Base-by-base conservation (phyloP, 805 yeast genomes). In the Nakazawaea laoshanensis region DNA sequence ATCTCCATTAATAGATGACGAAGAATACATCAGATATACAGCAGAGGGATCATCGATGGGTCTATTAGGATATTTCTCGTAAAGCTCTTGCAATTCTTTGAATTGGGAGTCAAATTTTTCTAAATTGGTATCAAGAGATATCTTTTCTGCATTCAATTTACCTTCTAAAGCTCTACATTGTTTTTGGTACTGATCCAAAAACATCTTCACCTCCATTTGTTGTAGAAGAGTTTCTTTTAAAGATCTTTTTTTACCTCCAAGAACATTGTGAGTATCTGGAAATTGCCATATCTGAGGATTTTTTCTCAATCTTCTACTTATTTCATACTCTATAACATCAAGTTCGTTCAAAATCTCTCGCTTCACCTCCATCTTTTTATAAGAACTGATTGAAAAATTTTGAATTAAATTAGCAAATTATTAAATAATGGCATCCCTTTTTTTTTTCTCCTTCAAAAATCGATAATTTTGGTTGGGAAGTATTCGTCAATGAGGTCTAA, bases 311-410 rank as follows among this genome's bases (percentile, higher is more conserved):
- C 96, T 59, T 29, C 66, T 67, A 0, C 79, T 53, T 0, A 86
- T 63, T 0, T 85, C 85, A 19, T 55, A 46, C 45, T 88, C 94
- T 3, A 89, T 66, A 3, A 72, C 55, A 41, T 88, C 94, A 13
- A 83, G 52, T 48, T 82, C 92, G 45, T 78, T 86, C 6, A 73
- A 38, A 1, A 56, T 36, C 3, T 43, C 35, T 31, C 77, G 48
- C 24, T 52, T 49, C 3, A 42, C 41, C 30, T 73, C 77, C 21
- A 67, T n/a, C n/a, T n/a, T n/a, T n/a, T n/a, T n/a, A n/a, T n/a
- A n/a, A n/a, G n/a, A n/a, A n/a, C 9, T 26, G 19, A n/a, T 9
- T 8, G 10, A 6, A 13, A 8, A 15, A 19, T 13, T 8, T 26
- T 9, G 29, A 26, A 2, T 15, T 15, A n/a, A 12, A 28, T 28